phyloP scores from a whole-genome alignment of 176 grass and related monocot species.

The Carex littledalei region DNA sequence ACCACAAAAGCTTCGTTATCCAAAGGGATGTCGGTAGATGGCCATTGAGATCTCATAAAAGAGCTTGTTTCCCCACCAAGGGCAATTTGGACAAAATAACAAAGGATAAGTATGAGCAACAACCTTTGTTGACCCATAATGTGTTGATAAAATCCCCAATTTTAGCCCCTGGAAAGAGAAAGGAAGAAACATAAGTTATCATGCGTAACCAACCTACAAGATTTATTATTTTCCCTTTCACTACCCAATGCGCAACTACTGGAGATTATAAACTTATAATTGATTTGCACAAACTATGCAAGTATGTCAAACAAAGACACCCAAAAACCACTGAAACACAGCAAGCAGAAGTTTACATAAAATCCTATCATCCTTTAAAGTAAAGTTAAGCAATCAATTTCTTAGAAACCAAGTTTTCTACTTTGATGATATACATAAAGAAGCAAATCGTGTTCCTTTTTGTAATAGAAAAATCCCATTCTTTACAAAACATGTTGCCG shows the following conservation, averaged over 20 bases:
- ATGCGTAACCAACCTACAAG: neutral
- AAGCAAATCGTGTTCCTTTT: neutral
- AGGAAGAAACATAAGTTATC: neutral
- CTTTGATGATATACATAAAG: neutral
- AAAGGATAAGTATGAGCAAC: conserved; percentile 30
- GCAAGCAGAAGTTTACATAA: neutral
- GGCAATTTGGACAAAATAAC: conserved; percentile 29
- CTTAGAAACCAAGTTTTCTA: neutral
- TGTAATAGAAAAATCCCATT: neutral
- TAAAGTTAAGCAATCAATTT: neutral
- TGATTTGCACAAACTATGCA: neutral
- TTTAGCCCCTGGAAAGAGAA: conserved; percentile 9
- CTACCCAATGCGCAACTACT: neutral
- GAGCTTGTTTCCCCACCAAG: conserved; percentile 61
- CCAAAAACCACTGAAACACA: neutral
- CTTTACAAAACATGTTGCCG: neutral
- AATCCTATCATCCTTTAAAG: neutral
- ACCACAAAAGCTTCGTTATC: conserved; percentile 59
- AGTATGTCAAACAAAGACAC: neutral
- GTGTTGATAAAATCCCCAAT: conserved; percentile 13
- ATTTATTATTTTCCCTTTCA: neutral
- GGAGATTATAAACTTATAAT: neutral
- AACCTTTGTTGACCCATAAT: conserved; percentile 32
- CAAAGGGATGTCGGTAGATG: conserved; percentile 76
- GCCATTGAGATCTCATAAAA: conserved; percentile 58